Conservation (phyloP, 2,329 filamentous ascomycete species). For the Podosphaera aphanis region DNA sequence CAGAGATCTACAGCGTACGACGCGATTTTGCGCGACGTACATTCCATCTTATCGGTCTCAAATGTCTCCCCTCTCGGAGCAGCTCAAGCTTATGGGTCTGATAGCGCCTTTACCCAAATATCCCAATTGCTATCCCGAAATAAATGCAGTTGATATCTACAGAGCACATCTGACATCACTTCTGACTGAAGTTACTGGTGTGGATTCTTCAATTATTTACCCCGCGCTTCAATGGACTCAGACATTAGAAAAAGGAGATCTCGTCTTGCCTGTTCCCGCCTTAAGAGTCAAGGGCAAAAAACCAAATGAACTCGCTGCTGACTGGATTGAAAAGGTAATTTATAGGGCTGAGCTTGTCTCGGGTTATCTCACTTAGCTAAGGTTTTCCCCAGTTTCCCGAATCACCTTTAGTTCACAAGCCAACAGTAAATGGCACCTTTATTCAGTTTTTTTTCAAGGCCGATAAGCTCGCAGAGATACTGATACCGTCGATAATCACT, state of each 20-base stretch:
- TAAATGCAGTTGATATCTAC: constrained; percentile 62
- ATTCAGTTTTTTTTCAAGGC: constrained; percentile 62
- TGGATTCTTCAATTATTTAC: constrained; percentile 48
- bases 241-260: constrained; percentile 60
- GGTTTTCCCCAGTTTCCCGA: constrained; percentile 36
- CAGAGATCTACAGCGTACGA: constrained; percentile 2
- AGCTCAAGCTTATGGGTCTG: constrained; percentile 13
- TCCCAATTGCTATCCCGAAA: constrained; percentile 37
- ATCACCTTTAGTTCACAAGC: constrained; percentile 46
- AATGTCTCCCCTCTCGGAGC: constrained; percentile 11
- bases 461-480: constrained; percentile 36
- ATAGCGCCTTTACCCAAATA: constrained; percentile 17
- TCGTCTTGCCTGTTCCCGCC: constrained; percentile 58
- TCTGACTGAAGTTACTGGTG: constrained; percentile 43
- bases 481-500: constrained; percentile 46
- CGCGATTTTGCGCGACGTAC: constrained; percentile 5
- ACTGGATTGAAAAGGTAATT: constrained; percentile 36
- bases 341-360: not conserved
- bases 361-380: constrained; percentile 7
- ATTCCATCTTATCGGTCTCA: constrained; percentile 5
- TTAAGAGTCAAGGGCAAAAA: constrained; percentile 52
- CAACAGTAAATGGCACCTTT: constrained; percentile 41
- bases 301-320: constrained; percentile 33
- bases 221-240: constrained; percentile 56
- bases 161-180: constrained; percentile 50